These are phyloP conservation scores for Emergomyces africanus DNA, from an alignment of 2,329 filamentous ascomycete species.

Conservation along the genomic window DNA sequence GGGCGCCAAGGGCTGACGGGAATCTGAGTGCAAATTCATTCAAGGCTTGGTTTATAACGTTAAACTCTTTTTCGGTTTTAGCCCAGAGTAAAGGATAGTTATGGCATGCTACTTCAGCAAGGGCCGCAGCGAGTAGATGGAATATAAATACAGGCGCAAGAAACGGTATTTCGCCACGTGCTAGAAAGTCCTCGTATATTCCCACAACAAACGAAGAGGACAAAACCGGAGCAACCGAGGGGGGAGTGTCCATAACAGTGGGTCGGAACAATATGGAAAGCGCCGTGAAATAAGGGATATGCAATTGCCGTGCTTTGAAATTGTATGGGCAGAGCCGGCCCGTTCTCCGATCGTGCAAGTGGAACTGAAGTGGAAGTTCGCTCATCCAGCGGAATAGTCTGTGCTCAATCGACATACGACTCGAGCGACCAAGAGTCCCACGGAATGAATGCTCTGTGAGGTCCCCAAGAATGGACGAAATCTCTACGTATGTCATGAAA, in stretches of 20 bases:
- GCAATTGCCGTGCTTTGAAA: slow-evolving; percentile 9
- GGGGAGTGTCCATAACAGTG: slow-evolving; percentile 5
- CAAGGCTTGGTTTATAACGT: slow-evolving; percentile 7
- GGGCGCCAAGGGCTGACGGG: slow-evolving; percentile 9
- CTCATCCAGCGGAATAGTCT: slow-evolving; percentile 23
- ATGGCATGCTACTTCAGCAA: slow-evolving; percentile 10
- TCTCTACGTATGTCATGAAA: slow-evolving; percentile 11
- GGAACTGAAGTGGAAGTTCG: slow-evolving; percentile 5
- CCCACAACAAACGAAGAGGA: slow-evolving; percentile 11
- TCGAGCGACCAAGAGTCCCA: slow-evolving; percentile 16
- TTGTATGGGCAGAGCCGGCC: slow-evolving; percentile 7
- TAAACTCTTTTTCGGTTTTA: slow-evolving; percentile 6
- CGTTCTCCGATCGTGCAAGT: slow-evolving; percentile 6
- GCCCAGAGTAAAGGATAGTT: slow-evolving; percentile 8
- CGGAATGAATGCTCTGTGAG: slow-evolving; percentile 13
- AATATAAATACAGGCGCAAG: slow-evolving; percentile 10
- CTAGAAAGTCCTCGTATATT: slow-evolving; percentile 11
- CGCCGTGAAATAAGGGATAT: slow-evolving; percentile 10
- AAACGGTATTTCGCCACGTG: slow-evolving; percentile 8
- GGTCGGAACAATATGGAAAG: slow-evolving; percentile 10
- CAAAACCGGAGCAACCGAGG: slow-evolving; percentile 7
- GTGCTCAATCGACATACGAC: slow-evolving; percentile 19
- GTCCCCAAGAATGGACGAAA: slow-evolving; percentile 11
- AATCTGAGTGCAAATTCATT: slow-evolving; percentile 10
- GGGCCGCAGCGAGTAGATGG: slow-evolving; percentile 10